Evolutionary conservation across 2,329 filamentous ascomycete species (phyloP).

Genomic region (Cordyceps fumosorosea): DNA sequence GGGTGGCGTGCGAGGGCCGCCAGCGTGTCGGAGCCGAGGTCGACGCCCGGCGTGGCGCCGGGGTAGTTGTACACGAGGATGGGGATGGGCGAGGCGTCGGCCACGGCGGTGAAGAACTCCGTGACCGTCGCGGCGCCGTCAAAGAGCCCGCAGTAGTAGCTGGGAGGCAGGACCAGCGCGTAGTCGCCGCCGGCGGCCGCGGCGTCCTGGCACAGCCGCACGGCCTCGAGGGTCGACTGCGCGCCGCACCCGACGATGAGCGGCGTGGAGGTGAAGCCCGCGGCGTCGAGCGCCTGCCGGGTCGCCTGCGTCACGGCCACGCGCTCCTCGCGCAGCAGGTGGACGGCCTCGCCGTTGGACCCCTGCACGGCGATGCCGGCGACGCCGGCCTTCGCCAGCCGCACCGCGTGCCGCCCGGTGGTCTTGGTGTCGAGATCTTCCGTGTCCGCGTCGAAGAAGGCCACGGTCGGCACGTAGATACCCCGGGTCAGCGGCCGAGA

Average conservation of each 20-base stretch:
- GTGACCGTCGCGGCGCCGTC: conserved; percentile 48
- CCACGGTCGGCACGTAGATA: conserved; percentile 67
- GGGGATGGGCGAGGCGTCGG: conserved; percentile 54
- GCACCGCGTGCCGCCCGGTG: conserved; percentile 55
- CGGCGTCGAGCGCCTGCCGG: conserved; percentile 57
- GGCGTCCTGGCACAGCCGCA: conserved; percentile 63
- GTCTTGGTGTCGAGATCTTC: conserved; percentile 62
- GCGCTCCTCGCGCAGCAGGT: conserved; percentile 65
- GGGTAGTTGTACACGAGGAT: conserved; percentile 66
- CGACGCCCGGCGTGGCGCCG: conserved; percentile 56
- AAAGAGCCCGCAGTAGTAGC: conserved; percentile 67
- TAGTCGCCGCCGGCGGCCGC: conserved; percentile 65
- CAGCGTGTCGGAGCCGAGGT: conserved; percentile 57
- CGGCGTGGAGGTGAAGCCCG: conserved; percentile 59
- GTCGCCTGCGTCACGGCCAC: conserved; percentile 62
- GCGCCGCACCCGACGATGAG: conserved; percentile 71
- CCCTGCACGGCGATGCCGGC: conserved; percentile 71
- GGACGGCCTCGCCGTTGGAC: conserved; percentile 77
- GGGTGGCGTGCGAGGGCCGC: conserved; percentile 52
- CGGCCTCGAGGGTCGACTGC: conserved; percentile 66
- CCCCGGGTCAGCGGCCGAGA: conserved; percentile 40
- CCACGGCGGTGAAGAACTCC: conserved; percentile 60
- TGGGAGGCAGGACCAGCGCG: conserved; percentile 67
- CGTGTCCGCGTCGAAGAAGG: conserved; percentile 60
- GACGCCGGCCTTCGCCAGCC: conserved; percentile 67